These are phyloP conservation scores for Phaffia rhodozyma DNA, from an alignment of 1,284 basidiomycete species.

Conservation along the genomic window DNA sequence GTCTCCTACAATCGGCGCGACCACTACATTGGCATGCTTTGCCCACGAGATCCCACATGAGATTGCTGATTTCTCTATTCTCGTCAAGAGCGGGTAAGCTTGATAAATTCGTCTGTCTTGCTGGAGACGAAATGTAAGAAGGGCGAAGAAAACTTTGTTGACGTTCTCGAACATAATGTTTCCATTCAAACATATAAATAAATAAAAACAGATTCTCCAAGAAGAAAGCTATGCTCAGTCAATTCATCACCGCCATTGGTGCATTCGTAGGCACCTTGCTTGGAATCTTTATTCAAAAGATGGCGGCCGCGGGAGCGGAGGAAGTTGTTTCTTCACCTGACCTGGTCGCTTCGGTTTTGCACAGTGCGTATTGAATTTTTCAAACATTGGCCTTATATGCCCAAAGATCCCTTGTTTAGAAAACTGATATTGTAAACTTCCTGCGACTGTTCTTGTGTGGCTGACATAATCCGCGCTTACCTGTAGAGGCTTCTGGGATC, in stretches of 20 bases:
- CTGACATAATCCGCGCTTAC: conserved; percentile 31
- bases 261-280: conserved; percentile 56
- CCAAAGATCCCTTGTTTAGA: too few relatives aligned
- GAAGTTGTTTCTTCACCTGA: conserved; percentile 35
- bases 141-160: not conserved
- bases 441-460: too few relatives aligned
- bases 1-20: conserved; percentile 73
- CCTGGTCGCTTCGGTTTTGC: conserved; percentile 52
- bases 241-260: conserved; percentile 76
- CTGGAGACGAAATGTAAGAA: too few relatives aligned
- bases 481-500: conserved; percentile 52
- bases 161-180: conserved; percentile 3
- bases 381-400: too few relatives aligned
- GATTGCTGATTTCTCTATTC: conserved; percentile 81
- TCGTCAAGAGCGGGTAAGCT: conserved; percentile 38
- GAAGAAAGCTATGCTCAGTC: conserved; percentile 75
- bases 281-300: conserved; percentile 69
- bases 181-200: too few relatives aligned
- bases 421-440: too few relatives aligned
- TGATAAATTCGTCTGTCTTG: too few relatives aligned
- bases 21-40: conserved; percentile 79
- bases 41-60: conserved; percentile 75
- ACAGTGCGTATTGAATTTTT: not conserved
- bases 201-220: conserved; percentile 73
- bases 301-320: conserved; percentile 41